Evolutionary conservation across 1,139 yeast genomes (phyloP).

Genomic region (Yamadazyma jaroonii): DNA sequence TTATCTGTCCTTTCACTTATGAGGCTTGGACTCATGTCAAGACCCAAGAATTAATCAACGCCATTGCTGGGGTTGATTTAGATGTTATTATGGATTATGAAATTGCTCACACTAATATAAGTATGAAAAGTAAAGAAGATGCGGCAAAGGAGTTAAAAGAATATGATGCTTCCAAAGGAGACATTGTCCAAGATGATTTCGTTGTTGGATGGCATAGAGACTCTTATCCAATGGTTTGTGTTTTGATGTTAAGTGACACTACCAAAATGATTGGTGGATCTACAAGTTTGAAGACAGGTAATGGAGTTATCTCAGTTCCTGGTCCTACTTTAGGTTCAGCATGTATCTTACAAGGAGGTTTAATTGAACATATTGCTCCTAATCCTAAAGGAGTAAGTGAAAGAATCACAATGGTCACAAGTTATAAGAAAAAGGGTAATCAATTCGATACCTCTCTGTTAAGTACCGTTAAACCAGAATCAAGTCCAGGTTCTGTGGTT

Average conservation of each 20-base stretch:
- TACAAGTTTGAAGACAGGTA: slow-evolving; percentile 48
- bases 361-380: slow-evolving; percentile 55
- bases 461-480: slow-evolving; percentile 37
- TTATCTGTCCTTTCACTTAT: slow-evolving; percentile 40
- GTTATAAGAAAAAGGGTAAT: slow-evolving; percentile 32
- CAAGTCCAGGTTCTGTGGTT: slow-evolving; percentile 31
- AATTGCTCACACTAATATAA: slow-evolving; percentile 48
- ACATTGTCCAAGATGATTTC: slow-evolving; percentile 30
- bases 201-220: slow-evolving; percentile 60
- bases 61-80: slow-evolving; percentile 55
- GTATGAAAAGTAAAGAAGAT: slow-evolving; percentile 32
- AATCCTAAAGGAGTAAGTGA: slow-evolving; percentile 49
- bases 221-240: slow-evolving; percentile 60
- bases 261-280: slow-evolving; percentile 58
- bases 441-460: slow-evolving; percentile 28
- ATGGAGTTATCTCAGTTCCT: slow-evolving; percentile 37
- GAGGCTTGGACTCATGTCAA: slow-evolving; percentile 57
- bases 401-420: slow-evolving; percentile 51
- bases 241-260: slow-evolving; percentile 59
- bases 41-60: slow-evolving; percentile 45
- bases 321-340: slow-evolving; percentile 56
- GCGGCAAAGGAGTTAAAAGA: slow-evolving; percentile 17
- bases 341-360: slow-evolving; percentile 52
- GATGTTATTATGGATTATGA: slow-evolving; percentile 53
- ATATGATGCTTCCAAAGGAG: slow-evolving; percentile 9